Evolutionary conservation across 345 rosid species (phyloP).

Genomic region (Camelina laxa): DNA sequence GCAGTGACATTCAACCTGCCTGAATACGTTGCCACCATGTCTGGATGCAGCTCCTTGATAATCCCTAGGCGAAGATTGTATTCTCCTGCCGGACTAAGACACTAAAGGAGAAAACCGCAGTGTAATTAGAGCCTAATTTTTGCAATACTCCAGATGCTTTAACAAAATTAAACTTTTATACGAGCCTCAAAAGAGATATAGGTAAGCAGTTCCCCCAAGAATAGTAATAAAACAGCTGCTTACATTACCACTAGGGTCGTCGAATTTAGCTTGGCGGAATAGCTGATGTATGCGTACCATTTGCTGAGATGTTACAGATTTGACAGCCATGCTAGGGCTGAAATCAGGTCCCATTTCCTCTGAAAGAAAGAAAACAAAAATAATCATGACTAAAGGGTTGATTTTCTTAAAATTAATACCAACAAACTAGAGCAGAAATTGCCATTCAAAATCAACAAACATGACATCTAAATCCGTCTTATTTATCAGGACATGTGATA

Average conservation of each 20-base stretch:
- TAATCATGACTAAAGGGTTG: constrained; percentile 8
- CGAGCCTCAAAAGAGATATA: constrained; percentile 22
- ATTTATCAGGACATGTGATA: constrained; percentile 10
- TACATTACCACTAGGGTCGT: constrained; percentile 96
- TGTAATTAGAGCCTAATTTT: constrained; percentile 13
- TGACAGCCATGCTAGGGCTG: constrained; percentile 77
- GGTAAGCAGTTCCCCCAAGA: constrained; percentile 34
- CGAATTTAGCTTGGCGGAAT: constrained; percentile 98
- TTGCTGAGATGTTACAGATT: constrained; percentile 85
- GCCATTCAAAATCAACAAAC: background rate
- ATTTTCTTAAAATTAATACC: background rate
- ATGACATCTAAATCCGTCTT: constrained; percentile 1
- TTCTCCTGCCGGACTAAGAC: constrained; percentile 98
- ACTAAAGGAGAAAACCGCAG: constrained; percentile 48
- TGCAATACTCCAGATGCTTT: constrained; percentile 5
- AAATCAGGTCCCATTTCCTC: constrained; percentile 98
- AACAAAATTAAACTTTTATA: constrained; percentile 5
- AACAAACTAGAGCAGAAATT: constrained; percentile 16
- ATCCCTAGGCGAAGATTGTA: constrained; percentile 98
- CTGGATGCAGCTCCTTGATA: constrained; percentile 97
- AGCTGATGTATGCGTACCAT: constrained; percentile 96
- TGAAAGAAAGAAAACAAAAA: constrained; percentile 42
- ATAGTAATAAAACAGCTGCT: constrained; percentile 43
- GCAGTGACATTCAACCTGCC: constrained; percentile 72
- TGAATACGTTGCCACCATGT: constrained; percentile 94